phyloP scores from a whole-genome alignment of 768 basidiomycete genomes.

The Daedaleopsis sinensis region DNA sequence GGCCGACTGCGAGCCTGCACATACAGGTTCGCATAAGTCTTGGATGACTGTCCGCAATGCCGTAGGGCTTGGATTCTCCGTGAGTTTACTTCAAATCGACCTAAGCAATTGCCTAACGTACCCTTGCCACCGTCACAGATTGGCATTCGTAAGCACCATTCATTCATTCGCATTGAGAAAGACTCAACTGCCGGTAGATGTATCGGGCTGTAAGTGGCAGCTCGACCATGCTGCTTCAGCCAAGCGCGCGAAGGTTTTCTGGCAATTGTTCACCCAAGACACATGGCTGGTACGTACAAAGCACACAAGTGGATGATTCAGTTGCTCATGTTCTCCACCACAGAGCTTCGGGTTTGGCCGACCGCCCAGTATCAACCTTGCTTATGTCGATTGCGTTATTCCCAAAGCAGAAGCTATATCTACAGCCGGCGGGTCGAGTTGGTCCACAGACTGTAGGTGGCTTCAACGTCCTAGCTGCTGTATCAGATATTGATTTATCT shows the following conservation, averaged over 20 bases:
- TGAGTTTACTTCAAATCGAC: constrained; percentile 36
- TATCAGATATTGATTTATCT: neutral
- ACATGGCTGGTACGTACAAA: constrained; percentile 52
- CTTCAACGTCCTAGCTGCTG: too few relatives aligned
- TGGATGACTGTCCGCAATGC: constrained; percentile 63
- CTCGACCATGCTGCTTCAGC: constrained; percentile 50
- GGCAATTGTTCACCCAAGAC: constrained; percentile 66
- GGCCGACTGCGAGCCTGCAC: constrained; percentile 48
- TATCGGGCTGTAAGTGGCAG: constrained; percentile 63
- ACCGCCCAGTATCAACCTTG: constrained; percentile 54
- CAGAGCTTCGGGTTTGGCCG: constrained; percentile 67
- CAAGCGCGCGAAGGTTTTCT: constrained; percentile 62
- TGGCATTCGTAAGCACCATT: constrained; percentile 17
- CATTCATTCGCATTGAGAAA: neutral
- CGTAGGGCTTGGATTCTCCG: constrained; percentile 59
- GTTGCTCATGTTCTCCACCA: neutral
- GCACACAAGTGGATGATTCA: too few relatives aligned
- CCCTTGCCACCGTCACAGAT: constrained; percentile 7
- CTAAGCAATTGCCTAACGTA: neutral
- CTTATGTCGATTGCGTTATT: constrained; percentile 59
- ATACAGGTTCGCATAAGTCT: constrained; percentile 46
- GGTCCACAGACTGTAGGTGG: constrained; percentile 46
- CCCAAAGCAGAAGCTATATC: constrained; percentile 42
- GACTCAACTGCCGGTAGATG: constrained; percentile 41
- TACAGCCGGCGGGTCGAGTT: constrained; percentile 32